Base-by-base conservation (phyloP, 345 rosid genomes). In the Eucalyptus regnans region DNA sequence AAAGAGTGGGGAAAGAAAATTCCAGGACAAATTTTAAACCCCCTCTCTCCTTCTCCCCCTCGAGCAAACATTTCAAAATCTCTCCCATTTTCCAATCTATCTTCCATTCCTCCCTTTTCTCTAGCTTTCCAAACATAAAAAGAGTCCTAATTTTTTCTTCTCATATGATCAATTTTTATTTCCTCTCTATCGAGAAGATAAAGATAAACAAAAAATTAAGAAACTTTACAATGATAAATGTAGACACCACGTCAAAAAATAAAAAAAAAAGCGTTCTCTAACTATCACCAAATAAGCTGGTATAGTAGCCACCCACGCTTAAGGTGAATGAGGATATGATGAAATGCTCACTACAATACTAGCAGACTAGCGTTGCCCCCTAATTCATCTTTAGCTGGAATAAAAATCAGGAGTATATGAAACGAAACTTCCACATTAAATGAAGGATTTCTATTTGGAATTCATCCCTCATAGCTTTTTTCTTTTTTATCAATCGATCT, bases 231-330 rank as follows among this genome's bases (percentile, higher is more conserved):
- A 0, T 18, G 4, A 3, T 52, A 0, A 52, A 50, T 0, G 1
- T 52, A 18, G 1, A 52, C 23, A 52, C 0, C 2, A 52, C 0
- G 0, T 52, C 4, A 52, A 0, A 18, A 1, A 52, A 52, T 18
- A 7, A 5, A 52, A 0, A 18, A 1, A 52, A 52, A 52, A 7
- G 2, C 2, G 4, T 1, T 51, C 0, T 52, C 9, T 7, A 0
- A 51, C 3, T 52, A 52, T 18, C 1, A 52, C 0, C 0, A 0
- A 1, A 52, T 52, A 7, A 0, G 0, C 0, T 52, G 0, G 0
- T 18, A 52, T 52, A 52, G 0, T 52, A 52, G 1, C 0, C 2
- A 52, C 23, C 0, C 4, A 0, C 4, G 7, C 0, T 3, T 52
- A 7, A 52, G 0, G 4, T 52, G 1, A 52, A 52, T 3, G 4